A percentile compares a stretch with the other conserved stretches of the same genome.
Conservation (phyloP, 2,329 filamentous ascomycete species). For the Scedosporium aurantiacum region DNA sequence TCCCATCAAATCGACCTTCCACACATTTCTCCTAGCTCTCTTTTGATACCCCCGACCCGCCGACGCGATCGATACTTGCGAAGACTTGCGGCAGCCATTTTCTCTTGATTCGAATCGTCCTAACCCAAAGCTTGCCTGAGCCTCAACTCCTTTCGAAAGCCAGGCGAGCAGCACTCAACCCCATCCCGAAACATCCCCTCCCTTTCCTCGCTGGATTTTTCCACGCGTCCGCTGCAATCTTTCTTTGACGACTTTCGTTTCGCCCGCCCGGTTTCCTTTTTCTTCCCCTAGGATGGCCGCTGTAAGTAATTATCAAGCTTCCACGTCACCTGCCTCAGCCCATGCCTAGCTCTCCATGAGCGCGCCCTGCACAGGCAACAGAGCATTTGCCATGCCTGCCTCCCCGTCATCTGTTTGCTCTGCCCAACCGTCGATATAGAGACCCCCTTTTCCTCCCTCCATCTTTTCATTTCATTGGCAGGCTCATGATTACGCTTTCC, state of each 20-base stretch:
- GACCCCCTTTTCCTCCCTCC: neutral
- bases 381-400: neutral
- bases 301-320: slow-evolving; percentile 1
- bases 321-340: neutral
- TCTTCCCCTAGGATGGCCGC: slow-evolving; percentile 4
- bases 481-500: neutral
- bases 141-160: neutral
- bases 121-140: neutral
- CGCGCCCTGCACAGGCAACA: no score
- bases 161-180: neutral
- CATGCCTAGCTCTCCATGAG: neutral
- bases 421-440: neutral
- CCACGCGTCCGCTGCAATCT: neutral
- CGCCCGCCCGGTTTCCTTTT: neutral
- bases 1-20: neutral
- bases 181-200: neutral
- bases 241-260: neutral
- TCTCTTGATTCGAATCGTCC: neutral
- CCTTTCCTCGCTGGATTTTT: neutral
- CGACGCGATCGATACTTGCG: neutral
- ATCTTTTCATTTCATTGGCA: neutral
- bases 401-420: neutral
- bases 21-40: neutral
- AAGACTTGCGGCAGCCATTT: neutral
- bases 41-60: neutral